Percentiles rank a stretch among this genome's conserved stretches.
These are phyloP conservation scores for Hyparrhenia diplandra DNA, from an alignment of 176 grass and related monocot species.

Conservation along the genomic window DNA sequence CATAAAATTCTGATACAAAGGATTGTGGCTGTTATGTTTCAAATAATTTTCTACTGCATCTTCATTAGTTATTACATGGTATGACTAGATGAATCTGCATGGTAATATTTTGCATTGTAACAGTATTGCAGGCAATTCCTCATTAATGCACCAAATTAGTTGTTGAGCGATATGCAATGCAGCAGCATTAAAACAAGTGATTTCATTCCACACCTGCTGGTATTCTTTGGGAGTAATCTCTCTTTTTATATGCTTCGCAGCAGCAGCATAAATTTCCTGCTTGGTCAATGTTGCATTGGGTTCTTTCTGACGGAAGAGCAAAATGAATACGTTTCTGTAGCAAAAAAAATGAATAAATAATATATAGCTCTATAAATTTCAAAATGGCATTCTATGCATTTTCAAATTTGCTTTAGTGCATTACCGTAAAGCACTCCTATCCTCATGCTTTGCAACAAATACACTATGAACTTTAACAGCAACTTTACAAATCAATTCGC, in stretches of 20 bases:
- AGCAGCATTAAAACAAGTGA: conserved; percentile 14
- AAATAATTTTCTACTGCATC: not conserved
- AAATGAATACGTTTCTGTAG: conserved; percentile 46
- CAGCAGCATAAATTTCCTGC: conserved; percentile 43
- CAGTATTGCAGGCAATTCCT: not conserved
- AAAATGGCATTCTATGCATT: conserved; percentile 7
- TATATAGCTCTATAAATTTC: conserved; percentile 4
- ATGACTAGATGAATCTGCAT: not conserved
- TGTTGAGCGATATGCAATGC: not conserved
- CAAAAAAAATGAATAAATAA: not conserved
- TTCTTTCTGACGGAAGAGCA: conserved; percentile 32
- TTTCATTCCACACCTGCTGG: conserved; percentile 43
- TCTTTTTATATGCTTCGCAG: conserved; percentile 9
- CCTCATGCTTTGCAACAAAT: conserved; percentile 38
- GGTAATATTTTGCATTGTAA: not conserved
- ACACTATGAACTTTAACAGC: conserved; percentile 51
- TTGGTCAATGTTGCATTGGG: conserved; percentile 45
- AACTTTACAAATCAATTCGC: conserved; percentile 1
- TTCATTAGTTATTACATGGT: not conserved
- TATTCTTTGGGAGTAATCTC: conserved; percentile 50
- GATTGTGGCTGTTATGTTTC: not conserved
- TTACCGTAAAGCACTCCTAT: conserved; percentile 27
- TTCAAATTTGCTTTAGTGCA: not conserved
- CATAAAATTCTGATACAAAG: not conserved
- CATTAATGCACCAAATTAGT: not conserved